Base-by-base conservation (phyloP, 257 asterid genomes). In the Echium plantagineum region DNA sequence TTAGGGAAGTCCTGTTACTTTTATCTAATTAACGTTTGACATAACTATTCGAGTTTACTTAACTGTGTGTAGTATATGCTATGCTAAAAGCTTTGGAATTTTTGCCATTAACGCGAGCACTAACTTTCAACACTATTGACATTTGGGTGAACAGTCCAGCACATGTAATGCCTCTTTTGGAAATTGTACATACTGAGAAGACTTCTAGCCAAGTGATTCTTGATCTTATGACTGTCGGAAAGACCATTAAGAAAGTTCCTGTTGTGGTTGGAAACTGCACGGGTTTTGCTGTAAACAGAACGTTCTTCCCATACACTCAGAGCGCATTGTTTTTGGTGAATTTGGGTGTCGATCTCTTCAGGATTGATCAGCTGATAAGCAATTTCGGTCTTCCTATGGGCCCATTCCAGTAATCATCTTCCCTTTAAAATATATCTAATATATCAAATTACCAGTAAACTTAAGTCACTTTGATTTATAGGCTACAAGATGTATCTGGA, bases 401-500 rank as follows among this genome's bases (percentile, higher is more conserved):
- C 16, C 99, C 99, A 62, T 86, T 93, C 80, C 97, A 83, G 99
- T 93, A 89, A 84, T 75, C 71, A 64, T 73, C 81, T 72, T 73
- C 69, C 73, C 70, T 68, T 69, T 62, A 9, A 5, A 46, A 52
- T 52, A 47, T 52, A 15, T 21, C 17, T 18, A 20, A 10, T 6
- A 42, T 42, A 42, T 12, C 17, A 10, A 42, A 42, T 42, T 42
- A 42, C 13, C 15, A n/a, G 13, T n/a, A n/a, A n/a, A n/a, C n/a
- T n/a, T n/a, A n/a, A n/a, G n/a, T n/a, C n/a, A n/a, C n/a, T n/a
- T n/a, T n/a, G n/a, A n/a, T n/a, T n/a, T 69, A 55, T 82, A 93
- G 99, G 91, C 99, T 93, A 71, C 88, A 75, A 77, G 99, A 93
- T 76, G 61, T 93, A 66, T 90, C 99, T 66, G 99, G 99, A 65